Conservation (phyloP, 768 basidiomycete species). For the Pleurotus pulmonarius region DNA sequence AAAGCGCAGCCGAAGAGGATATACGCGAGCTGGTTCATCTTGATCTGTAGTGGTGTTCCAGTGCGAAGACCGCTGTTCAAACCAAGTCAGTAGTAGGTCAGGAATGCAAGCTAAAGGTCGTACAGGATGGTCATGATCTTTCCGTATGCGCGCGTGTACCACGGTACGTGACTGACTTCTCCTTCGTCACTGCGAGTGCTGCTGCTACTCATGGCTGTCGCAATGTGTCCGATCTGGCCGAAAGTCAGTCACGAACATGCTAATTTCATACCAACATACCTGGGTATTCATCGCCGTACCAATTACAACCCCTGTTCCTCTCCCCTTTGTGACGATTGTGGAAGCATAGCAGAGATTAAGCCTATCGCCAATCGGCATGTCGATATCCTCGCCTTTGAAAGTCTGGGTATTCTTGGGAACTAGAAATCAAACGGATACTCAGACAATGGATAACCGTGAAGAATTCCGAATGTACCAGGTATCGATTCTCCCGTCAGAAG, state of each 20-base stretch:
- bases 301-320: conserved; percentile 2
- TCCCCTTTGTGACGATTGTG: conserved; percentile 4
- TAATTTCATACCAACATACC: not conserved
- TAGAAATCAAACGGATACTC: not conserved
- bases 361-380: conserved; percentile 3
- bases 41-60: conserved; percentile 5
- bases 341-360: conserved; percentile 4
- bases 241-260: not conserved
- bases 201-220: not conserved
- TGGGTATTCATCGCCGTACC: conserved; percentile 5
- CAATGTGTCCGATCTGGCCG: conserved; percentile 2
- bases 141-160: not conserved
- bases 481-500: conserved; percentile 4
- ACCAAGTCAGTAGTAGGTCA: not conserved
- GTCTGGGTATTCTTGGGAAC: conserved; percentile 7
- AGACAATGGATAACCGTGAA: not conserved
- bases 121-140: not conserved
- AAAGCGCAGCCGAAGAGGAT: conserved; percentile 6
- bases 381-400: conserved; percentile 4
- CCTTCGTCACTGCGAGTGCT: not conserved
- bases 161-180: not conserved
- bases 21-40: conserved; percentile 6
- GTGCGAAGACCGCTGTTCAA: conserved; percentile 1
- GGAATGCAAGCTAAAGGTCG: not conserved
- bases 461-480: not conserved